A percentile compares a stretch with the other conserved stretches of the same genome.
These are phyloP conservation scores for Myxozyma sirexii DNA, from an alignment of 805 yeast species.

Conservation along the genomic window DNA sequence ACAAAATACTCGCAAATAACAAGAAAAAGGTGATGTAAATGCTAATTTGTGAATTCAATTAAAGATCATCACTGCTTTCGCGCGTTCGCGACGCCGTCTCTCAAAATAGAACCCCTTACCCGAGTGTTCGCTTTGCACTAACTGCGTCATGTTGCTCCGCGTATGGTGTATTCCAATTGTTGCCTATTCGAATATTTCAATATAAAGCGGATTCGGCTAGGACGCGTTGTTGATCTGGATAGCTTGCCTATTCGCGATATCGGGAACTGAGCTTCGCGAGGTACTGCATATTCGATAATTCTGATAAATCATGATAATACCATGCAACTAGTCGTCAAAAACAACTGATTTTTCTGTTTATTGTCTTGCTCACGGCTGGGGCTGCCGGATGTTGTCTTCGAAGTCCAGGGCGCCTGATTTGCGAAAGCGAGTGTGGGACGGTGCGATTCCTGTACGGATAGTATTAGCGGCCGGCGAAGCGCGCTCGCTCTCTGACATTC, in stretches of 20 bases:
- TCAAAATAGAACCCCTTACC: neutral
- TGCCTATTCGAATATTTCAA: too few species aligned
- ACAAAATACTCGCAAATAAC: too few species aligned
- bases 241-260: too few species aligned
- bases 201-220: too few species aligned
- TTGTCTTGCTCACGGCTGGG: neutral
- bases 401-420: slow-evolving; percentile 4
- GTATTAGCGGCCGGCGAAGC: slow-evolving; percentile 36
- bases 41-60: too few species aligned
- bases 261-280: too few species aligned
- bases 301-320: neutral
- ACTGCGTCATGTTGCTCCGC: too few species aligned
- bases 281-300: neutral
- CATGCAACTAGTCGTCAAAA: neutral
- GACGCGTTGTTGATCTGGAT: too few species aligned
- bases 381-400: neutral
- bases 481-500: slow-evolving; percentile 16
- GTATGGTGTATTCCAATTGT: too few species aligned
- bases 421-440: slow-evolving; percentile 37
- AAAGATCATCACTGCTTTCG: neutral
- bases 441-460: slow-evolving; percentile 38
- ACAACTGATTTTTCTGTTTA: neutral
- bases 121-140: neutral
- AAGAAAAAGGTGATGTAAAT: too few species aligned
- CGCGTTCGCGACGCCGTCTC: neutral